Percentiles rank a stretch among this genome's conserved stretches.
Evolutionary conservation across 176 grass and related monocot species (phyloP).

Genomic region (Cenchrus americanus): DNA sequence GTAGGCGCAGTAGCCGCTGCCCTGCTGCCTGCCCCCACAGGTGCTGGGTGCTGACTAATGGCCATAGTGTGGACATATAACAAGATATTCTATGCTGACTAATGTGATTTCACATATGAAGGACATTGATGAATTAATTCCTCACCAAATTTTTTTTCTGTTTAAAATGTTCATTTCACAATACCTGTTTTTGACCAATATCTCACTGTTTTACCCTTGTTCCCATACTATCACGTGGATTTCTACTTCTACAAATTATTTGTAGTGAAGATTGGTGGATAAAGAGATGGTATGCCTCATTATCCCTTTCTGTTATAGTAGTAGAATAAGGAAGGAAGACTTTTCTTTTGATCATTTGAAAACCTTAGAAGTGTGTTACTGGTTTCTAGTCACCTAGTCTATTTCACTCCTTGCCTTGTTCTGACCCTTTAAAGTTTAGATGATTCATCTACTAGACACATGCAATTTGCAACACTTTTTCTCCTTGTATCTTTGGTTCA

Average conservation of each 20-base stretch:
- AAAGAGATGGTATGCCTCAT: conserved; percentile 73
- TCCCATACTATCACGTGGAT: conserved; percentile 31
- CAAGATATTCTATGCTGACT: neutral
- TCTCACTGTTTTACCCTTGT: conserved; percentile 51
- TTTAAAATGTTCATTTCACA: conserved; percentile 29
- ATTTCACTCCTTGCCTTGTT: conserved; percentile 15
- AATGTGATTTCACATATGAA: conserved; percentile 22
- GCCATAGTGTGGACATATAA: neutral
- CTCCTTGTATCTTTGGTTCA: conserved; percentile 2
- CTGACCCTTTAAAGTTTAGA: conserved; percentile 13
- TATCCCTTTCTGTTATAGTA: conserved; percentile 23
- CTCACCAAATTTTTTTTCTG: neutral
- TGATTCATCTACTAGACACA: neutral
- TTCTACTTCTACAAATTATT: conserved; percentile 37
- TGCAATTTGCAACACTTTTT: conserved; percentile 9
- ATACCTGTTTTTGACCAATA: conserved; percentile 2
- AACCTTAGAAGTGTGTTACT: neutral
- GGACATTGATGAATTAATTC: conserved; percentile 8
- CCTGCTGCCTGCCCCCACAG: neutral
- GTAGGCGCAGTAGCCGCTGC: neutral
- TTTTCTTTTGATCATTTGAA: neutral
- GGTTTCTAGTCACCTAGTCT: conserved; percentile 11
- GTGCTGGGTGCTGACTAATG: neutral
- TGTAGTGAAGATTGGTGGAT: conserved; percentile 90
- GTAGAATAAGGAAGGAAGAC: neutral